Evolutionary conservation across 2,329 filamentous ascomycete species (phyloP).

Genomic region (Paracoccidioides brasiliensis): DNA sequence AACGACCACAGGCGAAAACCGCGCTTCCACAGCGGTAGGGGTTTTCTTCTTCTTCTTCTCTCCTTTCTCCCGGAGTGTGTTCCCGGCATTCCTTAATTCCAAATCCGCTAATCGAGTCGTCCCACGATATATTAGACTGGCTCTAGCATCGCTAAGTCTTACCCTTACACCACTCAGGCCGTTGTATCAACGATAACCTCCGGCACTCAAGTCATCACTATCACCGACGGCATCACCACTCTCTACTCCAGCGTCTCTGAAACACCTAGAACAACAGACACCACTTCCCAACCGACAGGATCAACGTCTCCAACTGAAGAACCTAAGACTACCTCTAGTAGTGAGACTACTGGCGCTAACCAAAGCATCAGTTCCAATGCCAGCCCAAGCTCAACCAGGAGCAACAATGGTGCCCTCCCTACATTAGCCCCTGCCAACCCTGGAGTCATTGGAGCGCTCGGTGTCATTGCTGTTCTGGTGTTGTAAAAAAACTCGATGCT

Average conservation of each 20-base stretch:
- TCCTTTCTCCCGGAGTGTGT: not conserved
- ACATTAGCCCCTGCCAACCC: slow-evolving; percentile 14
- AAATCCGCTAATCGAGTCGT: slow-evolving; percentile 1
- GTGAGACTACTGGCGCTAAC: slow-evolving; percentile 8
- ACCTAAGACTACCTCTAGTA: slow-evolving; percentile 10
- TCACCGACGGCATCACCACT: slow-evolving; percentile 16
- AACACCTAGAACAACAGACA: slow-evolving; percentile 7
- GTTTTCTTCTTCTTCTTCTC: slow-evolving; percentile 1
- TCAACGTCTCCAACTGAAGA: slow-evolving; percentile 6
- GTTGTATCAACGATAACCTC: slow-evolving; percentile 10
- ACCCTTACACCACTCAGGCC: slow-evolving; percentile 1
- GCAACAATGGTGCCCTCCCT: slow-evolving; percentile 16
- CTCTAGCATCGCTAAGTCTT: slow-evolving; percentile 7
- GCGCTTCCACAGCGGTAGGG: slow-evolving; percentile 2
- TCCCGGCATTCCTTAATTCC: not conserved
- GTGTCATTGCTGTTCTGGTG: slow-evolving; percentile 30
- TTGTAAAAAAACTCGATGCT: slow-evolving; percentile 22
- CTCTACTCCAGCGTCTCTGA: slow-evolving; percentile 12
- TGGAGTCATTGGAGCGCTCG: slow-evolving; percentile 21
- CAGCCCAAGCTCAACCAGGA: slow-evolving; percentile 8
- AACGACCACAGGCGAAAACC: slow-evolving; percentile 10
- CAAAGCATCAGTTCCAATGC: slow-evolving; percentile 4
- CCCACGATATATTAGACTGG: not conserved
- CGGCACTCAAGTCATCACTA: slow-evolving; percentile 6
- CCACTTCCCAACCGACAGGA: slow-evolving; percentile 9